A percentile compares a stretch with the other conserved stretches of the same genome.
These are phyloP conservation scores for Handroanthus guayacan DNA, from an alignment of 257 asterid species.

Conservation along the genomic window DNA sequence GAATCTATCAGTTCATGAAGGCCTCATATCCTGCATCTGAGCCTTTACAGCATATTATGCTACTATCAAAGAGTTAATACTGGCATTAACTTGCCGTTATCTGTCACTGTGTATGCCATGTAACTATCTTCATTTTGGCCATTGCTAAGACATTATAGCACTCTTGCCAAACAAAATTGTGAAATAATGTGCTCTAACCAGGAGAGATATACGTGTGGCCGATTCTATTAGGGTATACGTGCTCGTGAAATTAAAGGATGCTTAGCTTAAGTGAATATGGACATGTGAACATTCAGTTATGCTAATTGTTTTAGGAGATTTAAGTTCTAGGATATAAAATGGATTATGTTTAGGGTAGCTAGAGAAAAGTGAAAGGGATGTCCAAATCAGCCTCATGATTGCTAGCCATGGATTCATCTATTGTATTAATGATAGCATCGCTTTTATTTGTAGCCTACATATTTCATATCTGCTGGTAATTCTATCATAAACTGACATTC, in stretches of 20 bases:
- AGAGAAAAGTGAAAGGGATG: conserved; percentile 4
- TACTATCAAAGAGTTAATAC: neutral
- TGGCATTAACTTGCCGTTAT: too few relatives aligned
- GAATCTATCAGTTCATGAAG: conserved; percentile 7
- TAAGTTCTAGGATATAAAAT: neutral
- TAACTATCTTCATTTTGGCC: conserved; percentile 2
- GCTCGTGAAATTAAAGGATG: neutral
- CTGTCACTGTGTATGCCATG: neutral
- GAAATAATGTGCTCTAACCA: neutral
- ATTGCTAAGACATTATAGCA: conserved; percentile 1
- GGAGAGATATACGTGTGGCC: neutral
- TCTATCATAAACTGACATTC: neutral
- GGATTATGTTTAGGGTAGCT: conserved; percentile 15
- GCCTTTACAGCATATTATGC: conserved; percentile 21
- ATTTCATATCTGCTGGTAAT: conserved; percentile 5
- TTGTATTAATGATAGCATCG: conserved; percentile 16
- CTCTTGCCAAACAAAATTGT: neutral
- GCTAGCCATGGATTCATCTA: neutral
- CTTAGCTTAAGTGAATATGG: neutral
- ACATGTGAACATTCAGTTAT: neutral
- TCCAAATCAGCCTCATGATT: neutral
- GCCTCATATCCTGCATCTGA: conserved; percentile 6
- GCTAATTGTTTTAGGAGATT: conserved; percentile 9
- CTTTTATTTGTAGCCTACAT: conserved; percentile 6
- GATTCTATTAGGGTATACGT: neutral